Percentiles rank a stretch among this genome's conserved stretches.
phyloP scores from a whole-genome alignment of 306 rosid genomes.

The Pachyrhizus erosus region DNA sequence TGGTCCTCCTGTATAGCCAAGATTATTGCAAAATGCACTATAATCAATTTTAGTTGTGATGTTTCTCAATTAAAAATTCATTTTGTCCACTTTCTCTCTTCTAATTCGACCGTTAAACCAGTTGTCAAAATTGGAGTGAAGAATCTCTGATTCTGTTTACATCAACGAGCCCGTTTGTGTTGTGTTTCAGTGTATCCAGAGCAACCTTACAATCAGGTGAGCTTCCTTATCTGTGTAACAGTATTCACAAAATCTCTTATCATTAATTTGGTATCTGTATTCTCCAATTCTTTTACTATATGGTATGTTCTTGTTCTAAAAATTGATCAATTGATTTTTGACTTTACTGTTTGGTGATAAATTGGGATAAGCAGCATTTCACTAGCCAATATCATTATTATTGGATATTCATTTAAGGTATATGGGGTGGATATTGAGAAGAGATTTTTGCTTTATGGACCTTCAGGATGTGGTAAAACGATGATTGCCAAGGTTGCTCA shows the following conservation, averaged over 20 bases:
- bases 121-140: background rate
- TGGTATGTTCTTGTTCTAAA: background rate
- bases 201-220: background rate
- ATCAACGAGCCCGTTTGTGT: background rate
- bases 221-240: background rate
- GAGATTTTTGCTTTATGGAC: no score
- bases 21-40: background rate
- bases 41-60: background rate
- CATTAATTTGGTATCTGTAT: no score
- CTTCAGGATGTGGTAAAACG: background rate
- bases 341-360: background rate
- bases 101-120: background rate
- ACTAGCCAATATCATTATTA: background rate
- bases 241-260: no score
- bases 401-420: slow-evolving; percentile 44
- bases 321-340: background rate
- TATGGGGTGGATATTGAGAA: no score
- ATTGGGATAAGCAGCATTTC: background rate
- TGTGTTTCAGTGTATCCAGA: background rate
- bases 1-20: background rate
- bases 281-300: no score
- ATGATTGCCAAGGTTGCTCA: slow-evolving; percentile 56
- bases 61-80: no score
- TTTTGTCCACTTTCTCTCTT: no score
- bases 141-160: background rate